Evolutionary conservation across 2,329 filamentous ascomycete species (phyloP).

Genomic region (Talaromyces sp.): DNA sequence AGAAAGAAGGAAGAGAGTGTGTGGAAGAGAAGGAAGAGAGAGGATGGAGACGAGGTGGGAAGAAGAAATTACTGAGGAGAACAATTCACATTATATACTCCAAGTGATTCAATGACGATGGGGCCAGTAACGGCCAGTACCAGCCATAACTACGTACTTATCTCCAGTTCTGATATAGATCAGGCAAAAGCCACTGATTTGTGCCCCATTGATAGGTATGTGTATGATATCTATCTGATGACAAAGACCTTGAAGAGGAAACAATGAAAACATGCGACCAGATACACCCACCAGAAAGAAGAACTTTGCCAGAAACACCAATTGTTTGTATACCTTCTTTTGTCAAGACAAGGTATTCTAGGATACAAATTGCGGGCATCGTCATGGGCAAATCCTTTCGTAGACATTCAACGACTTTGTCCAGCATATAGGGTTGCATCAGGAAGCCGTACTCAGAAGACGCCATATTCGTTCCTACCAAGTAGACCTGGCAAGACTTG

Average conservation of each 20-base stretch:
- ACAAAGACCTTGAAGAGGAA: background rate
- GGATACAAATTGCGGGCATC: background rate
- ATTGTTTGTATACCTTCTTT: background rate
- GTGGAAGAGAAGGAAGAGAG: background rate
- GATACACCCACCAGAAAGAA: background rate
- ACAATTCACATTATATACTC: background rate
- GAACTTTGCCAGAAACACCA: background rate
- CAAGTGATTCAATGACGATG: background rate
- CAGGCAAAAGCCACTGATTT: background rate
- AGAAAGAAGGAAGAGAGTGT: too few relatives aligned
- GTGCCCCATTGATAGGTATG: background rate
- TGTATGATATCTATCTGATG: background rate
- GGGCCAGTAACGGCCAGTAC: background rate
- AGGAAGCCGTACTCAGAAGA: background rate
- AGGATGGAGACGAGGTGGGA: background rate
- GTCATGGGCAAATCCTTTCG: background rate
- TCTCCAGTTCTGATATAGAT: background rate
- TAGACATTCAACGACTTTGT: background rate
- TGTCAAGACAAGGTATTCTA: background rate
- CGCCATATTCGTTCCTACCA: background rate
- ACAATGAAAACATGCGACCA: background rate
- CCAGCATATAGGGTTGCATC: background rate
- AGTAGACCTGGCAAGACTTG: background rate
- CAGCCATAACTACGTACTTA: background rate
- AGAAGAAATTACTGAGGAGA: background rate